Evolutionary conservation across 495 filamentous ascomycete species (phyloP).

Genomic region (Chaetomium cochliodes): DNA sequence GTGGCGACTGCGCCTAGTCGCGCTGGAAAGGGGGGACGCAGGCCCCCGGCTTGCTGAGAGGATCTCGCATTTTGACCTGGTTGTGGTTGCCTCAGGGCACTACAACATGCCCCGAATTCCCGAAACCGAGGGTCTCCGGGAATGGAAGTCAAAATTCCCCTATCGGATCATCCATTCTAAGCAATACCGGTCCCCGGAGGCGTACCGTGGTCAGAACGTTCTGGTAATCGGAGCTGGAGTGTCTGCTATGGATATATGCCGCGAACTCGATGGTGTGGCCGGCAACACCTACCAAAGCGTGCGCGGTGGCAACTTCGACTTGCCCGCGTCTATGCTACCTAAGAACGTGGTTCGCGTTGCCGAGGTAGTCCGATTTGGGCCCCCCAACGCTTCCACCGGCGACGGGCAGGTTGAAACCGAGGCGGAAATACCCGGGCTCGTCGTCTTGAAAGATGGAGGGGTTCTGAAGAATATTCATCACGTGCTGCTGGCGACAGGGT

Average conservation of each 20-base stretch:
- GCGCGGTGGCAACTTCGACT: constrained; percentile 57
- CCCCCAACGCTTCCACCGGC: background rate
- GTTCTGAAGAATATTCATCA: constrained; percentile 53
- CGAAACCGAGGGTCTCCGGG: constrained; percentile 52
- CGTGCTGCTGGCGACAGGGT: constrained; percentile 64
- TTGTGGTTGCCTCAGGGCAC: constrained; percentile 59
- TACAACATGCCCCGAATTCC: constrained; percentile 59
- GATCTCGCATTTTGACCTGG: constrained; percentile 51
- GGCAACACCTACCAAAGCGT: constrained; percentile 58
- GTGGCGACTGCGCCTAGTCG: constrained; percentile 53
- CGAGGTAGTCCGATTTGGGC: constrained; percentile 43
- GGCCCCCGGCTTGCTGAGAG: constrained; percentile 17
- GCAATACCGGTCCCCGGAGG: constrained; percentile 53
- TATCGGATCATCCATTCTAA: constrained; percentile 58
- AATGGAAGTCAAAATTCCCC: constrained; percentile 55
- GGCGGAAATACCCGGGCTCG: constrained; percentile 27
- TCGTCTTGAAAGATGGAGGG: constrained; percentile 38
- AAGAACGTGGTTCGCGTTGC: constrained; percentile 49
- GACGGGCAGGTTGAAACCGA: background rate
- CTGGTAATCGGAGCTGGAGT: constrained; percentile 61
- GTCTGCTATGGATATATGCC: constrained; percentile 60
- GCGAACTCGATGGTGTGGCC: constrained; percentile 53
- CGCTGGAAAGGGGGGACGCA: constrained; percentile 33
- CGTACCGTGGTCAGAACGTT: constrained; percentile 51
- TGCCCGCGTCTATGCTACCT: constrained; percentile 50